These are phyloP conservation scores for Bimuria novae-zelandiae DNA, from an alignment of 2,329 filamentous ascomycete genomes.

Conservation along the genomic window DNA sequence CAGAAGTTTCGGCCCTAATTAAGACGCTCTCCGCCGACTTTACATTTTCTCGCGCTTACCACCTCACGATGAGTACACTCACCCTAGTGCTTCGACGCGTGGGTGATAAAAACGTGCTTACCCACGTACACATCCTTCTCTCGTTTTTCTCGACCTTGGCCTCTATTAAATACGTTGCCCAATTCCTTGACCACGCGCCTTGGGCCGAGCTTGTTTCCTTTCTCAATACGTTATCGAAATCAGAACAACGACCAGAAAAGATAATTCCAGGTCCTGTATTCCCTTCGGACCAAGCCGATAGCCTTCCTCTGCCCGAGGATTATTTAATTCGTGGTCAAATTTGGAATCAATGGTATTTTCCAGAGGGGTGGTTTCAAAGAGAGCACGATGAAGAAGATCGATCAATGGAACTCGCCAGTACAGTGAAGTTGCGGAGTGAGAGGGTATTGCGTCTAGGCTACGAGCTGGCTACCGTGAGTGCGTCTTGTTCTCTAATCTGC, in stretches of 20 bases:
- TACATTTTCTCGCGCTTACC: constrained; percentile 41
- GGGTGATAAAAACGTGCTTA: constrained; percentile 63
- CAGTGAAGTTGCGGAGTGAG: constrained; percentile 61
- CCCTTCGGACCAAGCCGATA: constrained; percentile 52
- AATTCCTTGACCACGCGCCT: constrained; percentile 49
- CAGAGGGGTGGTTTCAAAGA: constrained; percentile 63
- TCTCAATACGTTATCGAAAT: constrained; percentile 57
- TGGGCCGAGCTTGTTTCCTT: constrained; percentile 60
- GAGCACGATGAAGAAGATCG: constrained; percentile 71
- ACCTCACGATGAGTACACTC: constrained; percentile 53
- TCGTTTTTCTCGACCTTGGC: constrained; percentile 60
- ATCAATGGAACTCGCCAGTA: constrained; percentile 65
- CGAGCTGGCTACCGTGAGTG: constrained; percentile 47
- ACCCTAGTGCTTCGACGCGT: constrained; percentile 56
- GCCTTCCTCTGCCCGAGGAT: constrained; percentile 69
- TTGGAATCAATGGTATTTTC: constrained; percentile 65
- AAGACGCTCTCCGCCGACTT: constrained; percentile 18
- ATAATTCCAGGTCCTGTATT: constrained; percentile 47
- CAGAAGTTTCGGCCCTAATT: constrained; percentile 24
- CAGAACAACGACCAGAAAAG: constrained; percentile 43
- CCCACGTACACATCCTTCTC: constrained; percentile 66
- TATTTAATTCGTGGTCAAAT: constrained; percentile 67
- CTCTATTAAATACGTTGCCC: constrained; percentile 36
- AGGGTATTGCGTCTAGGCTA: constrained; percentile 64
- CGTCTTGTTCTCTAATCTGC: background rate